These are phyloP conservation scores for Durotheca rogersii DNA, from an alignment of 495 filamentous ascomycete genomes.

Conservation along the genomic window DNA sequence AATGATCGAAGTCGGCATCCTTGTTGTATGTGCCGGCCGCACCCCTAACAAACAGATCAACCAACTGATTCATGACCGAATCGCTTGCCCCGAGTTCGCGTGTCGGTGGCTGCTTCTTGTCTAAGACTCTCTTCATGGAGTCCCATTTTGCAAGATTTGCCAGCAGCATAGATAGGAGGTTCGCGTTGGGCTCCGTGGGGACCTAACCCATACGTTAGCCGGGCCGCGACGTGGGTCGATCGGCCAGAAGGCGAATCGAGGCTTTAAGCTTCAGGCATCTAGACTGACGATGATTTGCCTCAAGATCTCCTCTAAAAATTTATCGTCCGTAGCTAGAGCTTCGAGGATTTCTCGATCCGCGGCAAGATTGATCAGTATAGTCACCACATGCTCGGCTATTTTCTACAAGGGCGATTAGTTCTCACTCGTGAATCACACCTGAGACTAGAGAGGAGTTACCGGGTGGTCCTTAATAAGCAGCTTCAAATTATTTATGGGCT, in stretches of 20 bases:
- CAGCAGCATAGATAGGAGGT: constrained; percentile 85
- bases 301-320: constrained; percentile 73
- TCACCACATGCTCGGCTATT: constrained; percentile 89
- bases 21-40: constrained; percentile 79
- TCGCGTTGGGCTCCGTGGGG: constrained; percentile 65
- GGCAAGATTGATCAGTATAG: constrained; percentile 89
- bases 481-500: constrained; percentile 84
- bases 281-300: constrained; percentile 71
- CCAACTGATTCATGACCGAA: constrained; percentile 79
- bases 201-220: constrained; percentile 41
- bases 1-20: constrained; percentile 84
- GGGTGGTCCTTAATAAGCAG: constrained; percentile 79
- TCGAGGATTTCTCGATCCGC: constrained; percentile 71
- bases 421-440: background rate
- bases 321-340: constrained; percentile 73
- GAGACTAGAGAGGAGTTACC: constrained; percentile 42
- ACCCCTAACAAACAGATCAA: constrained; percentile 94
- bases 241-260: background rate
- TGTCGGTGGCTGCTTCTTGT: constrained; percentile 61
- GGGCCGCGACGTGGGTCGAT: background rate
- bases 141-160: constrained; percentile 87
- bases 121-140: constrained; percentile 63
- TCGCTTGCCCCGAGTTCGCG: constrained; percentile 64
- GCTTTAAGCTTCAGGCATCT: constrained; percentile 1
- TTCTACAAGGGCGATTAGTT: constrained; percentile 51